A percentile compares a stretch with the other conserved stretches of the same genome.
Conservation (phyloP, 2,329 filamentous ascomycete species). For the Neodidymelliopsis sp. region DNA sequence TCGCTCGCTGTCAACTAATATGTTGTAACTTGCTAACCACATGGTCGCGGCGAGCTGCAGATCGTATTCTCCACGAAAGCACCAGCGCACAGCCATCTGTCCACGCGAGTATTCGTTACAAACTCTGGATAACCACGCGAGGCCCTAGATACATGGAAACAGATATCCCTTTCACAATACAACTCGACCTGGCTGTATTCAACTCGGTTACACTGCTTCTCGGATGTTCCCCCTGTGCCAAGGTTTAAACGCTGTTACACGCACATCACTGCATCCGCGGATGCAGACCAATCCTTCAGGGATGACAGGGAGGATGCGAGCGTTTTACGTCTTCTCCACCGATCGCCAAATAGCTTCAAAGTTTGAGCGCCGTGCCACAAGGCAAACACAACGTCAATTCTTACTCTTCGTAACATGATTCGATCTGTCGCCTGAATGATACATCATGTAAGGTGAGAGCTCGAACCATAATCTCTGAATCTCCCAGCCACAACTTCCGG, state of each 20-base stretch:
- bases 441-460: not conserved
- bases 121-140: not conserved
- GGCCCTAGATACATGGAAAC: not conserved
- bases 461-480: not conserved
- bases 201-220: slow-evolving; percentile 4
- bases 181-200: not conserved
- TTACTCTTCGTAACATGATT: slow-evolving; percentile 16
- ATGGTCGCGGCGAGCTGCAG: slow-evolving; percentile 12
- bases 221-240: slow-evolving; percentile 15
- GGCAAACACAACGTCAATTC: slow-evolving; percentile 15
- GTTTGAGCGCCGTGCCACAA: slow-evolving; percentile 12
- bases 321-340: slow-evolving; percentile 9
- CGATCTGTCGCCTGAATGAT: not conserved
- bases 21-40: slow-evolving; percentile 10
- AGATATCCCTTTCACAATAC: not conserved
- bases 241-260: slow-evolving; percentile 15
- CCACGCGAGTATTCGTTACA: slow-evolving; percentile 2
- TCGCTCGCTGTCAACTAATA: slow-evolving; percentile 9
- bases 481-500: not conserved
- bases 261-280: slow-evolving; percentile 12
- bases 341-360: slow-evolving; percentile 12
- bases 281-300: slow-evolving; percentile 1
- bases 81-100: slow-evolving; percentile 1
- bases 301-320: slow-evolving; percentile 1
- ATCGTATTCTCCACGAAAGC: slow-evolving; percentile 6